Evolutionary conservation across 106 monocot genomes (phyloP).

Genomic region (Gastrodia elata): DNA sequence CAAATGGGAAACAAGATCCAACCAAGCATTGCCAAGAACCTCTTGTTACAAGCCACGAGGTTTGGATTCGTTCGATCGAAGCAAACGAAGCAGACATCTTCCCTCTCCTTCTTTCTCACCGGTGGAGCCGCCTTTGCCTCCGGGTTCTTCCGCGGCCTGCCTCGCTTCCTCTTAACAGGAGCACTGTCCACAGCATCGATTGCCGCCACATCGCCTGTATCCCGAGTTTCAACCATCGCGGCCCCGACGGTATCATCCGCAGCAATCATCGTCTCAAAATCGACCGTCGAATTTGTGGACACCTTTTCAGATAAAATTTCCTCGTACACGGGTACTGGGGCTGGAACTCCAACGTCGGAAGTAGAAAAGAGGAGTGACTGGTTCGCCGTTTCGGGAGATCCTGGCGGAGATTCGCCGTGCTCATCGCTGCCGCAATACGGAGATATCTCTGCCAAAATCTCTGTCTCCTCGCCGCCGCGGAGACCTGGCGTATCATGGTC

Average conservation of each 20-base stretch:
- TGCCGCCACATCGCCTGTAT: neutral
- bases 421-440: neutral
- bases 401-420: neutral
- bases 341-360: neutral
- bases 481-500: neutral
- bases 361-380: neutral
- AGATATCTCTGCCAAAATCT: neutral
- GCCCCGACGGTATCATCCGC: neutral
- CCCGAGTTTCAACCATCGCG: neutral
- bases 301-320: neutral
- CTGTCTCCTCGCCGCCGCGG: neutral
- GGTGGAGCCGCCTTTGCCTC: constrained; percentile 6
- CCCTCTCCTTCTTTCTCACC: constrained; percentile 50
- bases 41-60: constrained; percentile 79
- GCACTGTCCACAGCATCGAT: constrained; percentile 4
- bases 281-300: neutral
- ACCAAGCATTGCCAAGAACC: constrained; percentile 22
- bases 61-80: constrained; percentile 84
- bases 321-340: neutral
- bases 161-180: constrained; percentile 55
- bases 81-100: constrained; percentile 92
- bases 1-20: neutral
- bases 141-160: constrained; percentile 53
- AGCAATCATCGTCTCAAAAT: neutral
- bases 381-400: neutral